Conservation (phyloP, 495 filamentous ascomycete species). For the Penicillium tannophilum region DNA sequence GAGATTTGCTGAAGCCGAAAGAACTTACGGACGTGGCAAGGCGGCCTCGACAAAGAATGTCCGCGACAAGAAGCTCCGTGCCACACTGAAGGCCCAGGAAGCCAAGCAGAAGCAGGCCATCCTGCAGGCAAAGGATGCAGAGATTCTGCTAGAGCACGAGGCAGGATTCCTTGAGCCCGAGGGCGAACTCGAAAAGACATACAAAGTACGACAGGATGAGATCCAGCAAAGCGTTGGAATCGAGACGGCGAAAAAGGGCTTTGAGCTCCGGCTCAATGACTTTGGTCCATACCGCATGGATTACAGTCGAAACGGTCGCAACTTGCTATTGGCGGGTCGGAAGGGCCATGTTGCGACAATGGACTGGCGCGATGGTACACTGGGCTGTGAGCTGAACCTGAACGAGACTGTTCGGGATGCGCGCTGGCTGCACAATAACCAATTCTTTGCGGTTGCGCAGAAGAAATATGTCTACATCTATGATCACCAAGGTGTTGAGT, state of each 20-base stretch:
- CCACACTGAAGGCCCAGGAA: slow-evolving; percentile 77
- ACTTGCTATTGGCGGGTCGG: slow-evolving; percentile 80
- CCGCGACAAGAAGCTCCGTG: slow-evolving; percentile 86
- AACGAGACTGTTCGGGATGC: slow-evolving; percentile 87
- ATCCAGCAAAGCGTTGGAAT: slow-evolving; percentile 72
- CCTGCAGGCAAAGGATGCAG: slow-evolving; percentile 85
- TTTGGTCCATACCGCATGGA: slow-evolving; percentile 86
- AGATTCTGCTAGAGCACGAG: slow-evolving; percentile 89
- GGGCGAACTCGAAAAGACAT: slow-evolving; percentile 83
- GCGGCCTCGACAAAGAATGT: slow-evolving; percentile 58
- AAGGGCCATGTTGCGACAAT: slow-evolving; percentile 96
- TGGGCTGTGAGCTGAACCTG: slow-evolving; percentile 88
- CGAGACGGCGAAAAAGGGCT: slow-evolving; percentile 86
- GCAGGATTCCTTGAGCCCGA: slow-evolving; percentile 88
- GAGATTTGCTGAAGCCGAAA: slow-evolving; percentile 62
- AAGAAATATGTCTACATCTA: slow-evolving; percentile 98
- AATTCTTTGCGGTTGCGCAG: slow-evolving; percentile 95
- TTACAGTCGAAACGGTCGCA: slow-evolving; percentile 85
- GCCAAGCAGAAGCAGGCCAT: slow-evolving; percentile 77
- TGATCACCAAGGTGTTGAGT: slow-evolving; percentile 81
- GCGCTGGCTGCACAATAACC: slow-evolving; percentile 93
- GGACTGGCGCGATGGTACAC: slow-evolving; percentile 91
- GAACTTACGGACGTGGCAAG: slow-evolving; percentile 81
- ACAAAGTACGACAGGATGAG: slow-evolving; percentile 88
- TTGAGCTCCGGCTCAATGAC: slow-evolving; percentile 80